Conservation (phyloP, 768 basidiomycete genomes). For the Lactarius trivialis region DNA sequence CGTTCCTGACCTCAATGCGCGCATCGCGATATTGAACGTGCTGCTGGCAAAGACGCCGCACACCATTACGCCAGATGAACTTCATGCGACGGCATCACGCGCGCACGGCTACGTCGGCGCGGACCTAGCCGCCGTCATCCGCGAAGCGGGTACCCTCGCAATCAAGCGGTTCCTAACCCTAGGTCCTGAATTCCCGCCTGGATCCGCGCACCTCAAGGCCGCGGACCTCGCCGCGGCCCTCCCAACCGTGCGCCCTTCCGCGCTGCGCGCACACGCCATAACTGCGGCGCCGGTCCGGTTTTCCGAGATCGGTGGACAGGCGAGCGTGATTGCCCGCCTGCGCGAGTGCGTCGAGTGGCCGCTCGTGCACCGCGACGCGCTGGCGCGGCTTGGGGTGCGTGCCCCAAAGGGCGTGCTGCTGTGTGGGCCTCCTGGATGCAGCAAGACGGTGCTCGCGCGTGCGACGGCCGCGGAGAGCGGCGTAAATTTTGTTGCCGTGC, state of each 20-base stretch:
- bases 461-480: conserved; percentile 92
- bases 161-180: conserved; percentile 73
- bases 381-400: conserved; percentile 77
- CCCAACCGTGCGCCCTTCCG: conserved; percentile 80
- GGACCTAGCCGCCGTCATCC: conserved; percentile 85
- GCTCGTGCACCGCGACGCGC: conserved; percentile 76
- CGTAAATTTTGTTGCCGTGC: conserved; percentile 93
- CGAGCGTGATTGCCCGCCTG: conserved; percentile 72
- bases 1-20: conserved; percentile 80
- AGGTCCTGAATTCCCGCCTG: conserved; percentile 17
- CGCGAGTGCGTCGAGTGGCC: conserved; percentile 96
- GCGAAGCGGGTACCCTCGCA: conserved; percentile 86
- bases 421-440: conserved; percentile 96
- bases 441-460: conserved; percentile 88
- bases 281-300: conserved; percentile 80
- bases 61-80: conserved; percentile 49
- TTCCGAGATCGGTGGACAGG: conserved; percentile 87
- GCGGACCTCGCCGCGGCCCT: conserved; percentile 69
- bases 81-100: conserved; percentile 60
- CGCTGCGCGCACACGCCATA: conserved; percentile 89
- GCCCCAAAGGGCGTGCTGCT: conserved; percentile 87
- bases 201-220: conserved; percentile 34
- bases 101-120: conserved; percentile 98
- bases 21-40: conserved; percentile 81
- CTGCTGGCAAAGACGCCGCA: conserved; percentile 79